These are phyloP conservation scores for Chytriomyces sp. DNA, from an alignment of 192 early-diverging fungal genomes.

Conservation along the genomic window DNA sequence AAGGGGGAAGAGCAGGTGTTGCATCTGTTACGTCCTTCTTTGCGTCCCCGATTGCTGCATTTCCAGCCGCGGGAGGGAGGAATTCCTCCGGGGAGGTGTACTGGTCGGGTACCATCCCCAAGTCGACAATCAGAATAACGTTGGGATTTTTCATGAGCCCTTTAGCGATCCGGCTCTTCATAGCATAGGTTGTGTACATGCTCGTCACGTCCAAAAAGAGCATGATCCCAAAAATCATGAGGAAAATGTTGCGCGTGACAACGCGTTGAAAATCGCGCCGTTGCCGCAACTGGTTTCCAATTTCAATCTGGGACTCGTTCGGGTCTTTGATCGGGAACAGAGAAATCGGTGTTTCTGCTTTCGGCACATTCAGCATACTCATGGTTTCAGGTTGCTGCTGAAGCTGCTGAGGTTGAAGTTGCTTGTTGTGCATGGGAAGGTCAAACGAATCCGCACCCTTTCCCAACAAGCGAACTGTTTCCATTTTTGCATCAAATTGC, in stretches of 20 bases:
- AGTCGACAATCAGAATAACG: slow-evolving; percentile 23
- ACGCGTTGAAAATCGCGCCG: slow-evolving; percentile 23
- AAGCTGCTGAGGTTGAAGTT: background rate
- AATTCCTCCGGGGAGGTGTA: background rate
- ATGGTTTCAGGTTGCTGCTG: background rate
- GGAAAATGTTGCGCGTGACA: slow-evolving; percentile 10
- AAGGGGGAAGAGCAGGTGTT: background rate
- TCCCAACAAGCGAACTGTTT: background rate
- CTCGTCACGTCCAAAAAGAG: slow-evolving; percentile 15
- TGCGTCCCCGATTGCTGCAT: background rate
- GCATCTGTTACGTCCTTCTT: background rate
- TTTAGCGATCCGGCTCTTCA: slow-evolving; percentile 14
- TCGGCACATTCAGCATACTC: slow-evolving; percentile 1
- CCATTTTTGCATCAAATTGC: slow-evolving; percentile 28
- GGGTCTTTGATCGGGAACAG: slow-evolving; percentile 34
- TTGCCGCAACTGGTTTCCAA: slow-evolving; percentile 21
- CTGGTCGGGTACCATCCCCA: slow-evolving; percentile 18
- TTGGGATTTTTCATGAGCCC: slow-evolving; percentile 20
- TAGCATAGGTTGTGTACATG: background rate
- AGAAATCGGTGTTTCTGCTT: slow-evolving; percentile 22
- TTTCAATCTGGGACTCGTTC: slow-evolving; percentile 29
- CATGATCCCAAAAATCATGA: slow-evolving; percentile 13
- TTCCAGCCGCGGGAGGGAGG: background rate
- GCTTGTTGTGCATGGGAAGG: background rate
- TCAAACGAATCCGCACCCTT: background rate